These are phyloP conservation scores for Fusarium sp. DNA, from an alignment of 2,329 filamentous ascomycete genomes.

Conservation along the genomic window DNA sequence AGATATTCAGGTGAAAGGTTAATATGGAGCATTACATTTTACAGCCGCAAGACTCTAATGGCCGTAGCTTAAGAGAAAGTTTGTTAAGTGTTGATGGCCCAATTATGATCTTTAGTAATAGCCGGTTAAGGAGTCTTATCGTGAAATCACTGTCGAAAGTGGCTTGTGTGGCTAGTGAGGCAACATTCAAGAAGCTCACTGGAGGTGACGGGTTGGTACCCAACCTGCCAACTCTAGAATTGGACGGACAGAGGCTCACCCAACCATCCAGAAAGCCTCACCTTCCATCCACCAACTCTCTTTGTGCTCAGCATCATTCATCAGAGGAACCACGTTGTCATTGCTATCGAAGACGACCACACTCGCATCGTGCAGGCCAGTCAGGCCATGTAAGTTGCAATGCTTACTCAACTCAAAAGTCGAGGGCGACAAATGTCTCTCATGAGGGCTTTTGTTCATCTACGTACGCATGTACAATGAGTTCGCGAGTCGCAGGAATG, in stretches of 20 bases:
- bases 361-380: conserved; percentile 25
- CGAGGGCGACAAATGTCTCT: conserved; percentile 5
- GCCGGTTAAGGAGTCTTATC: background rate
- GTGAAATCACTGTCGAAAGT: background rate
- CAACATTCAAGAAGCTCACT: background rate
- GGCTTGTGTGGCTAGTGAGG: background rate
- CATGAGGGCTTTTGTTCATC: conserved; percentile 30
- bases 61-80: background rate
- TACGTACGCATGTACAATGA: conserved; percentile 8
- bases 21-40: background rate
- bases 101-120: background rate
- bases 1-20: background rate
- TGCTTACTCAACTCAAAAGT: conserved; percentile 5
- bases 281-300: conserved; percentile 6
- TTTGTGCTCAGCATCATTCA: conserved; percentile 4
- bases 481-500: background rate
- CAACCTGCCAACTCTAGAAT: background rate
- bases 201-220: background rate
- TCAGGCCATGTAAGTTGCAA: conserved; percentile 24
- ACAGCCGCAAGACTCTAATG: background rate
- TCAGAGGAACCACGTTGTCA: conserved; percentile 32
- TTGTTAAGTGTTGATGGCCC: background rate
- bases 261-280: conserved; percentile 8
- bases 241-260: background rate
- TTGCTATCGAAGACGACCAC: conserved; percentile 11